A percentile compares a stretch with the other conserved stretches of the same genome.
phyloP scores from a whole-genome alignment of 768 basidiomycete genomes.

The Gymnopilus dilepis region DNA sequence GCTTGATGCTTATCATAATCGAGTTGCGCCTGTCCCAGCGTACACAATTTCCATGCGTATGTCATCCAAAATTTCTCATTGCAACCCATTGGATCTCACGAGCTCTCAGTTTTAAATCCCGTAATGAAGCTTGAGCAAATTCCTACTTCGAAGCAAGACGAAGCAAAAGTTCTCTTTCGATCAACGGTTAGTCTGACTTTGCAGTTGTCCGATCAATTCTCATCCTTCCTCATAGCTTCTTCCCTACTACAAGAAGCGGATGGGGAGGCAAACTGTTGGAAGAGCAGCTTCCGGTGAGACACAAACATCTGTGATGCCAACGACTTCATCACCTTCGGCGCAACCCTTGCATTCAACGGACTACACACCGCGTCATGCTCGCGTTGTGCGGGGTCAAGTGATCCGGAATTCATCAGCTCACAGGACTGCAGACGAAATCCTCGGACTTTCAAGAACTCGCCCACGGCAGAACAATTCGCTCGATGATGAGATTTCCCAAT shows the following conservation, averaged over 20 bases:
- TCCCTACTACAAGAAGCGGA: constrained; percentile 1
- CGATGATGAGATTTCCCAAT: constrained; percentile 8
- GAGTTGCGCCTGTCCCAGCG: constrained; percentile 8
- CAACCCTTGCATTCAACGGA: background rate
- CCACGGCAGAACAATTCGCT: background rate
- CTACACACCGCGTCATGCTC: background rate
- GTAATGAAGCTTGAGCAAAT: background rate
- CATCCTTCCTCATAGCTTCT: background rate
- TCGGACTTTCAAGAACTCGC: background rate
- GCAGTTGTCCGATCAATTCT: background rate
- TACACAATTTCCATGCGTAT: background rate
- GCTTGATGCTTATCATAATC: constrained; percentile 25
- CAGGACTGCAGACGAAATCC: constrained; percentile 18
- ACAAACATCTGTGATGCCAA: background rate
- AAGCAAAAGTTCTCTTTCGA: constrained; percentile 2
- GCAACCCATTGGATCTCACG: background rate
- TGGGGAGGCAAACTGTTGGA: background rate
- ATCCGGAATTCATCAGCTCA: background rate
- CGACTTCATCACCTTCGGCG: background rate
- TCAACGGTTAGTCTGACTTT: background rate
- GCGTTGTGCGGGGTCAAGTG: background rate
- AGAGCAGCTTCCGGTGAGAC: background rate
- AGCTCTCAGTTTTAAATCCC: background rate
- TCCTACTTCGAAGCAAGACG: background rate
- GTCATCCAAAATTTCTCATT: background rate